A percentile compares a stretch with the other conserved stretches of the same genome.
Evolutionary conservation across 2,329 filamentous ascomycete species (phyloP).

Genomic region (Tolypocladium amazonense): DNA sequence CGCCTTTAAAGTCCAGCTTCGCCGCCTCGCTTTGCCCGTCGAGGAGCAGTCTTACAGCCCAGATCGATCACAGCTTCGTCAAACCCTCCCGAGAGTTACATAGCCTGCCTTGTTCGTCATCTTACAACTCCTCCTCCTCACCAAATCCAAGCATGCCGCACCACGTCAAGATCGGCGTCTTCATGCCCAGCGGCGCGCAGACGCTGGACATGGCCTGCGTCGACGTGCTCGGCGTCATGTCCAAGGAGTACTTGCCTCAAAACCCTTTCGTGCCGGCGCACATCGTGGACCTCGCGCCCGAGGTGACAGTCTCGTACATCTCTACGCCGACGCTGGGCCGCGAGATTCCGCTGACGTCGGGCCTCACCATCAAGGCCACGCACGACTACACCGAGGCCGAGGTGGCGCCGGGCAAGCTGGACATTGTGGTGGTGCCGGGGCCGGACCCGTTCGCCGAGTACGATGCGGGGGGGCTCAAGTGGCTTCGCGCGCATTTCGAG

Average conservation of each 20-base stretch:
- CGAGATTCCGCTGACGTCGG: slow-evolving; percentile 31
- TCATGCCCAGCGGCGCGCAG: slow-evolving; percentile 34
- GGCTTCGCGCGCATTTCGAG: slow-evolving; percentile 30
- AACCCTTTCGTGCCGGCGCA: slow-evolving; percentile 22
- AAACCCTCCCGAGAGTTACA: neutral
- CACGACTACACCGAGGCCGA: slow-evolving; percentile 32
- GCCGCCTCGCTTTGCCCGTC: neutral
- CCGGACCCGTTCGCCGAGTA: slow-evolving; percentile 28
- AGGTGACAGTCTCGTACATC: slow-evolving; percentile 35
- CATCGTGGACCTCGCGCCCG: slow-evolving; percentile 29
- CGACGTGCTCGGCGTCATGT: slow-evolving; percentile 37
- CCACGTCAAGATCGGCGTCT: slow-evolving; percentile 36
- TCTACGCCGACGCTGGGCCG: slow-evolving; percentile 22
- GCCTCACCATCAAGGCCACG: slow-evolving; percentile 25
- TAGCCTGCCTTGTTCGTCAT: neutral
- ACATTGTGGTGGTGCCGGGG: slow-evolving; percentile 40
- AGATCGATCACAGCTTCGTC: neutral
- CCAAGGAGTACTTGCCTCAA: slow-evolving; percentile 29
- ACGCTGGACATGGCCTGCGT: slow-evolving; percentile 39
- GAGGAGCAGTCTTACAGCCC: neutral
- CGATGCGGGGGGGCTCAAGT: slow-evolving; percentile 24
- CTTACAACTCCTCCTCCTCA: neutral
- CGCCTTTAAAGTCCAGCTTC: neutral
- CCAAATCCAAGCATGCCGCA: slow-evolving; percentile 4
- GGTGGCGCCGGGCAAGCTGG: slow-evolving; percentile 38